A percentile compares a stretch with the other conserved stretches of the same genome.
Conservation (phyloP, 176 grass and related monocot species). For the Urochloa ruziziensis region DNA sequence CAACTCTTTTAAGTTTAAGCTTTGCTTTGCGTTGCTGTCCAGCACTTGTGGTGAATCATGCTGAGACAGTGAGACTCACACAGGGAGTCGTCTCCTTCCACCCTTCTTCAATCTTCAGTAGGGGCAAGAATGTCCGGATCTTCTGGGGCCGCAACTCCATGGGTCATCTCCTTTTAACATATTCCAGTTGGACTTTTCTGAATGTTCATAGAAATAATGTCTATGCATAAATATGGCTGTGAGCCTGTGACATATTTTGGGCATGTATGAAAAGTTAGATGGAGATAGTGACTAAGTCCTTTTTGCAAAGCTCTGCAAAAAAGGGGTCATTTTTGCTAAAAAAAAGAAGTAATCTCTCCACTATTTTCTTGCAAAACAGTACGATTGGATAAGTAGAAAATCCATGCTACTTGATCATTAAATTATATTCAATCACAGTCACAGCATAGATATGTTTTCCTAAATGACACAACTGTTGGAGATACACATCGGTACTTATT, state of each 20-base stretch:
- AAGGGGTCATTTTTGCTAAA: too few species aligned
- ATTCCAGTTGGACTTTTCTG: not conserved
- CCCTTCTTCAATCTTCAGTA: not conserved
- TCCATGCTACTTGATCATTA: not conserved
- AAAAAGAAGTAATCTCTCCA: not conserved
- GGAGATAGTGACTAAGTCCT: not conserved
- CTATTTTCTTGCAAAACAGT: not conserved
- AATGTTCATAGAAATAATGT: not conserved
- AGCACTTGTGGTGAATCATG: slow-evolving; percentile 28
- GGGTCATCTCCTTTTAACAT: not conserved
- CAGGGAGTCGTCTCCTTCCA: slow-evolving; percentile 23
- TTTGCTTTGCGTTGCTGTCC: slow-evolving; percentile 29
- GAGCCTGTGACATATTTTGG: not conserved
- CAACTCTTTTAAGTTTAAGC: not conserved
- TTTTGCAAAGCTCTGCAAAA: not conserved
- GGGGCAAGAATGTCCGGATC: slow-evolving; percentile 11
- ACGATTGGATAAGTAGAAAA: not conserved
- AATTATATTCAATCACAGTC: not conserved
- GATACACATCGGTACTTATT: not conserved
- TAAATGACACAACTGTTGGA: not conserved
- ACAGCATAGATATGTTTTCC: too few species aligned
- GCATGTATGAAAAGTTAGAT: not conserved
- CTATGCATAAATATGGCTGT: not conserved
- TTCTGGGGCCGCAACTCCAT: not conserved
- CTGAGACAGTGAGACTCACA: not conserved